These are phyloP conservation scores for Harrya chromipes DNA, from an alignment of 768 basidiomycete genomes.

Conservation along the genomic window DNA sequence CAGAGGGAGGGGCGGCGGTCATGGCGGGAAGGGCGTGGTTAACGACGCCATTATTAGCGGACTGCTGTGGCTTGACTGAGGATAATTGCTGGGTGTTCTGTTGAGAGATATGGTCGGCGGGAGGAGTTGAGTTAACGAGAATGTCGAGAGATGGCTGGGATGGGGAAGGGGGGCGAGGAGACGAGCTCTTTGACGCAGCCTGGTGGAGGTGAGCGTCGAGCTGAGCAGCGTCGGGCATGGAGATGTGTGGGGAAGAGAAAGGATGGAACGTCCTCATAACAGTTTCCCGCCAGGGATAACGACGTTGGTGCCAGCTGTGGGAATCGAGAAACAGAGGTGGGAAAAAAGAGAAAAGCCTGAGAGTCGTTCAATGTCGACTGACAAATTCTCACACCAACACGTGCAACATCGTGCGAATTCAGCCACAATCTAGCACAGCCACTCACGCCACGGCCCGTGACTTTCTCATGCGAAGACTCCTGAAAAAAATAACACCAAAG, in stretches of 20 bases:
- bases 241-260: slow-evolving; percentile 40
- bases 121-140: slow-evolving; percentile 32
- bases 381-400: slow-evolving; percentile 29
- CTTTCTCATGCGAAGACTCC: too few relatives aligned
- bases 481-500: too few relatives aligned
- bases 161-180: slow-evolving; percentile 46
- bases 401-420: slow-evolving; percentile 30
- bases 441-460: slow-evolving; percentile 6
- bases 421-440: slow-evolving; percentile 19
- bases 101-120: slow-evolving; percentile 30
- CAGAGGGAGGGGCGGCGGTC: slow-evolving; percentile 28
- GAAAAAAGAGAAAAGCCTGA: slow-evolving; percentile 38
- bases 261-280: slow-evolving; percentile 45
- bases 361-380: slow-evolving; percentile 22
- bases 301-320: slow-evolving; percentile 42
- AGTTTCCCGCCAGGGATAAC: slow-evolving; percentile 40
- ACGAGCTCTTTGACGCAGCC: slow-evolving; percentile 37
- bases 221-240: slow-evolving; percentile 39
- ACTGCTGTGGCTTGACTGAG: slow-evolving; percentile 22
- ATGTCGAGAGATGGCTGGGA: slow-evolving; percentile 40
- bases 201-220: slow-evolving; percentile 32
- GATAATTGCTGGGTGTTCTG: slow-evolving; percentile 34
- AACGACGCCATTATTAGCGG: slow-evolving; percentile 25
- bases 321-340: slow-evolving; percentile 43
- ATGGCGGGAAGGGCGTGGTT: slow-evolving; percentile 31